A percentile compares a stretch with the other conserved stretches of the same genome.
Evolutionary conservation across 1,139 yeast genomes (phyloP).

Genomic region (Zhuliangozyma blackwelliae): DNA sequence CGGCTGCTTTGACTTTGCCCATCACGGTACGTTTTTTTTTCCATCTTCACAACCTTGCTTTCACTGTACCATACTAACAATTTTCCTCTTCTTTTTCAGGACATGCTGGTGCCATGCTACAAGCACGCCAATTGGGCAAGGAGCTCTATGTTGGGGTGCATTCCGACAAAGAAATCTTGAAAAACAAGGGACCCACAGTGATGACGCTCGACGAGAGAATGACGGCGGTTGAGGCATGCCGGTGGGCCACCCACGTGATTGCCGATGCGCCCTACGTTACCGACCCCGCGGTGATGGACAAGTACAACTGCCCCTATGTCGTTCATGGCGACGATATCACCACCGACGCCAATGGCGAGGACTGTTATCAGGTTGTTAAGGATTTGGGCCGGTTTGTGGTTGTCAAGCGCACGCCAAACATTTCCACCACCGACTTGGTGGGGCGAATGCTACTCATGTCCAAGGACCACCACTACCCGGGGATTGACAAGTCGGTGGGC

Average conservation of each 20-base stretch:
- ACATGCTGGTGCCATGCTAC: conserved; percentile 94
- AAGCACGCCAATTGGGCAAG: conserved; percentile 76
- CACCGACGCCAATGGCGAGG: conserved; percentile 91
- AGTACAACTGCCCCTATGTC: conserved; percentile 73
- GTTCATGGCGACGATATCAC: conserved; percentile 98
- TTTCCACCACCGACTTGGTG: conserved; percentile 91
- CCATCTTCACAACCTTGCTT: no score
- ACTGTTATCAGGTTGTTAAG: conserved; percentile 81
- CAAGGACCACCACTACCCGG: conserved; percentile 52
- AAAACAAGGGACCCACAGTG: conserved; percentile 90
- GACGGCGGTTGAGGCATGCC: conserved; percentile 81
- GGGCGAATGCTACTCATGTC: conserved; percentile 76
- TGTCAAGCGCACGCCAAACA: conserved; percentile 90
- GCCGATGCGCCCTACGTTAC: conserved; percentile 94
- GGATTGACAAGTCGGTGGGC: conserved; percentile 23
- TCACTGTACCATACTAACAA: not conserved
- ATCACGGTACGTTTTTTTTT: conserved; percentile 60
- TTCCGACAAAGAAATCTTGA: conserved; percentile 77
- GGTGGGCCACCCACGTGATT: conserved; percentile 78
- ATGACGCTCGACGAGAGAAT: conserved; percentile 79
- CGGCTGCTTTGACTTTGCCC: conserved; percentile 97
- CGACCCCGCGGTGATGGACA: conserved; percentile 73
- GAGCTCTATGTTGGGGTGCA: conserved; percentile 86
- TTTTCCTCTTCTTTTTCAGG: conserved; percentile 27
- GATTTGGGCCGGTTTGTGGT: conserved; percentile 82